A percentile compares a stretch with the other conserved stretches of the same genome.
phyloP scores from a whole-genome alignment of 2,329 filamentous ascomycete species.

The Ascochyta koolunga region DNA sequence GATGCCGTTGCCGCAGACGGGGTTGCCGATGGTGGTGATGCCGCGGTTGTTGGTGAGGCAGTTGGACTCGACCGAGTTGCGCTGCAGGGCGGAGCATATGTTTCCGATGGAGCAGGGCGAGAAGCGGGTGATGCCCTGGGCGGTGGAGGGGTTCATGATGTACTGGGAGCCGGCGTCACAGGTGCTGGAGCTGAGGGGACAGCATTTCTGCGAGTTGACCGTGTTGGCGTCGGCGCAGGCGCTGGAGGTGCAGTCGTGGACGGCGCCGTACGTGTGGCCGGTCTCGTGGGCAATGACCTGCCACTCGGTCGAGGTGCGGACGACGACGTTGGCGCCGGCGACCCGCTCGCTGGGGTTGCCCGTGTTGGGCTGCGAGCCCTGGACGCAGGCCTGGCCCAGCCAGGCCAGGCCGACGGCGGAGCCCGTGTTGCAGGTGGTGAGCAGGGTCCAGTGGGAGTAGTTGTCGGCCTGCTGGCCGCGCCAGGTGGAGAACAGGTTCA shows the following conservation, averaged over 20 bases:
- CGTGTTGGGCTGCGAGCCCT: slow-evolving; percentile 56
- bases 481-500: slow-evolving; percentile 91
- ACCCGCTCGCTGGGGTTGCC: slow-evolving; percentile 70
- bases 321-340: slow-evolving; percentile 86
- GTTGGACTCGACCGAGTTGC: slow-evolving; percentile 73
- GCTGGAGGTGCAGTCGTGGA: slow-evolving; percentile 82
- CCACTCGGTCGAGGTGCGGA: slow-evolving; percentile 84
- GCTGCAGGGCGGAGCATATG: slow-evolving; percentile 83
- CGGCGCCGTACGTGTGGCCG: slow-evolving; percentile 92
- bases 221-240: slow-evolving; percentile 69
- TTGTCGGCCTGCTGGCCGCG: slow-evolving; percentile 75
- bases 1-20: slow-evolving; percentile 94
- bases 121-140: slow-evolving; percentile 74
- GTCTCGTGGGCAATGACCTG: slow-evolving; percentile 94
- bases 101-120: slow-evolving; percentile 91
- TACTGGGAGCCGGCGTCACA: slow-evolving; percentile 81
- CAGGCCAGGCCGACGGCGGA: slow-evolving; percentile 90
- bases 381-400: slow-evolving; percentile 84
- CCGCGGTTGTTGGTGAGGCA: slow-evolving; percentile 88
- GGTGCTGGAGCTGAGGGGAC: slow-evolving; percentile 69
- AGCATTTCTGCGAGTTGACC: slow-evolving; percentile 73
- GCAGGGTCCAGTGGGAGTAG: slow-evolving; percentile 92
- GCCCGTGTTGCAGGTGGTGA: slow-evolving; percentile 81
- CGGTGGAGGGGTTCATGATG: slow-evolving; percentile 96
- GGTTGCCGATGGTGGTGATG: slow-evolving; percentile 79